Conservation (phyloP, 2,329 filamentous ascomycete species). For the Stemphylium vesicarium region DNA sequence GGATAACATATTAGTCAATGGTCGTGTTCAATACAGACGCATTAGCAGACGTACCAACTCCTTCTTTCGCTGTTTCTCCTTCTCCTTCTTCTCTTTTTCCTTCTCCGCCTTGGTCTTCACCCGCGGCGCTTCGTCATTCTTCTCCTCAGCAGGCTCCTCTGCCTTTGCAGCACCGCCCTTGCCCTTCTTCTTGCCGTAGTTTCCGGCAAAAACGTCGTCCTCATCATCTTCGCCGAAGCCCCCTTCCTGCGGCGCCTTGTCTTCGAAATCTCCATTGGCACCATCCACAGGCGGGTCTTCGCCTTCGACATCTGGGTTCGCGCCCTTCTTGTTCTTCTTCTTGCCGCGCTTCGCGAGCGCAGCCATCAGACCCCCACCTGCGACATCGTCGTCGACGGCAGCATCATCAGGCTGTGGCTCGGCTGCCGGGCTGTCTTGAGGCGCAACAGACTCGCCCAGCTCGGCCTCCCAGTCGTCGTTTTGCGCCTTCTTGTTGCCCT, state of each 20-base stretch:
- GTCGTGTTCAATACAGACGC: neutral
- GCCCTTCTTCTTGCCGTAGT: conserved; percentile 72
- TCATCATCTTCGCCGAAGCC: conserved; percentile 68
- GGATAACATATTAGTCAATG: conserved; percentile 10
- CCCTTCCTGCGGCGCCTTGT: conserved; percentile 81
- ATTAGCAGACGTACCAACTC: conserved; percentile 73
- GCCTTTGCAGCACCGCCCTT: conserved; percentile 58
- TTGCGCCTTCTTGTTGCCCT: conserved; percentile 83
- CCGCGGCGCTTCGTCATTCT: conserved; percentile 52
- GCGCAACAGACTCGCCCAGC: conserved; percentile 77
- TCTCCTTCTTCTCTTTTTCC: conserved; percentile 96
- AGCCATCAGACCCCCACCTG: conserved; percentile 56
- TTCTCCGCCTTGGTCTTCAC: conserved; percentile 98
- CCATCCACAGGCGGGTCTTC: conserved; percentile 60
- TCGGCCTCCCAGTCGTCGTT: conserved; percentile 97
- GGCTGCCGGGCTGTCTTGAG: conserved; percentile 58
- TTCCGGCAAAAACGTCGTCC: conserved; percentile 79
- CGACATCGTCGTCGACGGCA: conserved; percentile 57
- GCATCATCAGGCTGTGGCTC: conserved; percentile 35
- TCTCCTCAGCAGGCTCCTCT: conserved; percentile 47
- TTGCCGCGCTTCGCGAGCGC: conserved; percentile 62
- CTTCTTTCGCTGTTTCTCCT: conserved; percentile 98
- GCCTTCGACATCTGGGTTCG: conserved; percentile 72
- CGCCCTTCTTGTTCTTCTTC: conserved; percentile 85
- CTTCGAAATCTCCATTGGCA: conserved; percentile 56